phyloP scores from a whole-genome alignment of 2,329 filamentous ascomycete species.

The Pseudogymnoascus verrucosus region DNA sequence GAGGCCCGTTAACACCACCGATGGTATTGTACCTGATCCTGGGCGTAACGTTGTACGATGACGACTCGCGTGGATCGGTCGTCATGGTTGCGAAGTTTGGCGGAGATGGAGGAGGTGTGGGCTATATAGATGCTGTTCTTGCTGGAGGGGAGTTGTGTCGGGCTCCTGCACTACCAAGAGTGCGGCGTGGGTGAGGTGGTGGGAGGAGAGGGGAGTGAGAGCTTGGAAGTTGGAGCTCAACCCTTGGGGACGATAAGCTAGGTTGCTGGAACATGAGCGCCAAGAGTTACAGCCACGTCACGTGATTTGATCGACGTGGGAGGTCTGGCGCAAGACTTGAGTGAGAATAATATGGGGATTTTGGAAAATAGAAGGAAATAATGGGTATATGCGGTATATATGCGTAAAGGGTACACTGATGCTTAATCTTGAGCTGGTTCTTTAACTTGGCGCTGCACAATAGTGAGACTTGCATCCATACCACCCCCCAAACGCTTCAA shows the following conservation, averaged over 20 bases:
- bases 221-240: conserved; percentile 7
- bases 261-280: conserved; percentile 5
- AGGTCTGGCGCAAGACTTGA: neutral
- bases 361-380: neutral
- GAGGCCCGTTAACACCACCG: conserved; percentile 91
- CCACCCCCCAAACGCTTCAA: neutral
- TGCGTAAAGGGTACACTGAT: neutral
- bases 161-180: conserved; percentile 8
- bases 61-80: conserved; percentile 28
- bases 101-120: neutral
- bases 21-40: conserved; percentile 95
- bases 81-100: neutral
- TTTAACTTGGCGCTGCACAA: neutral
- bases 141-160: conserved; percentile 3
- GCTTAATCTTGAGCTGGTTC: neutral
- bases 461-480: neutral
- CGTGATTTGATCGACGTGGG: neutral
- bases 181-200: conserved; percentile 3
- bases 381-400: neutral
- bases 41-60: conserved; percentile 46
- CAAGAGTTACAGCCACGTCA: conserved; percentile 6
- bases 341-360: neutral
- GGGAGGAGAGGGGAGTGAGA: neutral
- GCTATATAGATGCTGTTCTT: neutral
- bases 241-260: conserved; percentile 8